These are phyloP conservation scores for Komagataella pseudopastoris DNA, from an alignment of 805 yeast species.

Conservation along the genomic window DNA sequence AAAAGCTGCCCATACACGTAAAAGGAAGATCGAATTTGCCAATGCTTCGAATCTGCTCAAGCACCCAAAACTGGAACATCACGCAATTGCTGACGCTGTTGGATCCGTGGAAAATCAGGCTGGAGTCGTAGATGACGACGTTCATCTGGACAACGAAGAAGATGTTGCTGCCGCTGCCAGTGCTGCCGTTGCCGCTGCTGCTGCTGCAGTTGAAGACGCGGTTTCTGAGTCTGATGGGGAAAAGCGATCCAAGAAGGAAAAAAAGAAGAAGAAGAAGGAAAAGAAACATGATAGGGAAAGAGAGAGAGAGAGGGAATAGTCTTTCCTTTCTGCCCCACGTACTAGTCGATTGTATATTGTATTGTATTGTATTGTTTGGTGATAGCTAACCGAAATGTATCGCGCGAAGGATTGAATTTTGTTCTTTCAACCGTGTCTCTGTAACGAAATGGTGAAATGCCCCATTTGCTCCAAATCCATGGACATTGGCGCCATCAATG, in stretches of 20 bases:
- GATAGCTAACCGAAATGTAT: not conserved
- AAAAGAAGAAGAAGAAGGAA: conserved; percentile 12
- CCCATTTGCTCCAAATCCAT: conserved; percentile 19
- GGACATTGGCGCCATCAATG: conserved; percentile 15
- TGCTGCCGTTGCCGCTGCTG: conserved; percentile 12
- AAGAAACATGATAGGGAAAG: conserved; percentile 2
- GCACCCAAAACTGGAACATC: not conserved
- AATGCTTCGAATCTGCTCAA: not conserved
- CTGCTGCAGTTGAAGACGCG: conserved; percentile 9
- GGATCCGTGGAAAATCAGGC: conserved; percentile 1
- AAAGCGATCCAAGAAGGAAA: conserved; percentile 19
- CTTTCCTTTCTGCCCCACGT: not conserved
- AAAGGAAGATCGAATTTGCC: not conserved
- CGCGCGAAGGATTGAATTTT: not conserved
- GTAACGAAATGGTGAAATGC: conserved; percentile 16
- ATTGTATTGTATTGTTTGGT: not conserved
- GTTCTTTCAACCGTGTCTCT: not conserved
- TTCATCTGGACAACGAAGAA: not conserved
- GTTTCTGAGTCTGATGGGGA: conserved; percentile 5
- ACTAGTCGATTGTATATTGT: not conserved
- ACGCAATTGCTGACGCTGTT: not conserved
- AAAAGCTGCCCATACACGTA: not conserved
- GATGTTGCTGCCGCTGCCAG: conserved; percentile 1
- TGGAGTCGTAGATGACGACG: conserved; percentile 3
- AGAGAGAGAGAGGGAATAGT: conserved; percentile 12